Percentiles rank a stretch among this genome's conserved stretches.
phyloP scores from a whole-genome alignment of 768 basidiomycete genomes.

The Mycena filopes region DNA sequence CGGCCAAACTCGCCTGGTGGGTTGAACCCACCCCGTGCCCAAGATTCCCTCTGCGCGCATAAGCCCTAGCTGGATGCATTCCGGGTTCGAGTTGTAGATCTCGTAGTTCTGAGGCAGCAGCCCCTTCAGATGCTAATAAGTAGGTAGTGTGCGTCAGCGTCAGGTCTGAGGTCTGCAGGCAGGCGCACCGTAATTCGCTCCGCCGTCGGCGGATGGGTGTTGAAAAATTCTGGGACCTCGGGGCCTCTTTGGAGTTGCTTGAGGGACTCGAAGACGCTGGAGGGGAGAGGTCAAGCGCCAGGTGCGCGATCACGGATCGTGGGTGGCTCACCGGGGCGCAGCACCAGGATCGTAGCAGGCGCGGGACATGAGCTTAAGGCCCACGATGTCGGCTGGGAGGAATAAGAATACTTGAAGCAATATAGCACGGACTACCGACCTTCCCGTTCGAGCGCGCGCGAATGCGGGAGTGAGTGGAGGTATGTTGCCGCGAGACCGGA shows the following conservation, averaged over 20 bases:
- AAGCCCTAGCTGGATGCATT: conserved; percentile 58
- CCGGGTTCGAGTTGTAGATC: conserved; percentile 64
- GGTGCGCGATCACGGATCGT: background rate
- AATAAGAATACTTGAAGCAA: background rate
- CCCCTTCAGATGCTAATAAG: conserved; percentile 59
- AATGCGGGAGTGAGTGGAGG: conserved; percentile 83
- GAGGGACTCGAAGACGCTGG: conserved; percentile 79
- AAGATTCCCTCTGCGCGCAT: conserved; percentile 25
- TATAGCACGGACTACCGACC: conserved; percentile 49
- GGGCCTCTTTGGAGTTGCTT: conserved; percentile 60
- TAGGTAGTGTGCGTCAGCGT: too few relatives aligned
- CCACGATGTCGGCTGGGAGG: conserved; percentile 82
- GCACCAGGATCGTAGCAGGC: conserved; percentile 90
- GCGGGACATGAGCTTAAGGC: conserved; percentile 79
- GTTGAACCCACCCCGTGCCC: too few relatives aligned
- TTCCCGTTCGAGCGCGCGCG: conserved; percentile 84
- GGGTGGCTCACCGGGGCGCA: conserved; percentile 68
- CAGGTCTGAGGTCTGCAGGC: too few relatives aligned
- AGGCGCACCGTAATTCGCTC: conserved; percentile 75
- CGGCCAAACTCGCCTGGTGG: too few relatives aligned
- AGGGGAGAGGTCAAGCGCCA: conserved; percentile 2
- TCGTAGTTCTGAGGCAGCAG: conserved; percentile 67
- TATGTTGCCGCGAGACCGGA: conserved; percentile 58
- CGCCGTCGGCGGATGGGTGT: conserved; percentile 83
- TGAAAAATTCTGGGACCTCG: conserved; percentile 65